Evolutionary conservation across 305 asterid species (phyloP).

Genomic region (Fraxinus platypoda): DNA sequence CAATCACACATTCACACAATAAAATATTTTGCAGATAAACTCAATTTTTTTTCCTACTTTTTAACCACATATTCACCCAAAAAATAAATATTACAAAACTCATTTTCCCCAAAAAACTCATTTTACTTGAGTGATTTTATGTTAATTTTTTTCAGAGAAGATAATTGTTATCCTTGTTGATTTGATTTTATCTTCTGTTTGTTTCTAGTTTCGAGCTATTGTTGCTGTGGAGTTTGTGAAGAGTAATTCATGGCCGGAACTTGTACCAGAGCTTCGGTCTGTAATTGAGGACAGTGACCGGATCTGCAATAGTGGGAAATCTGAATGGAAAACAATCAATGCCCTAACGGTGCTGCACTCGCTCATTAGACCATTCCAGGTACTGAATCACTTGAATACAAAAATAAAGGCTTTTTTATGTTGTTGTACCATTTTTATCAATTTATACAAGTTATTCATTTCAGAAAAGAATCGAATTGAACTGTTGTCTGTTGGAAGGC

Average conservation of each 20-base stretch:
- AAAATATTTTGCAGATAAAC: neutral
- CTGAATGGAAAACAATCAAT: conserved; percentile 41
- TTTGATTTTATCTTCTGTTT: neutral
- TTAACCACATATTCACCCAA: neutral
- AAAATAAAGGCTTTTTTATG: neutral
- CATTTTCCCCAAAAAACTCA: neutral
- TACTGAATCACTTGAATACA: conserved; percentile 1
- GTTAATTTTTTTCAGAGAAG: neutral
- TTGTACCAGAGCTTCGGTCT: conserved; percentile 35
- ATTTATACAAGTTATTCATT: neutral
- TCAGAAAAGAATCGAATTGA: neutral
- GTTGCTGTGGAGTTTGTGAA: conserved; percentile 40
- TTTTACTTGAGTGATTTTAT: neutral
- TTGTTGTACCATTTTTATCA: neutral
- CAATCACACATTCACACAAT: neutral
- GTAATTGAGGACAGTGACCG: conserved; percentile 33
- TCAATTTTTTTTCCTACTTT: neutral
- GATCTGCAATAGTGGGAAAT: conserved; percentile 23
- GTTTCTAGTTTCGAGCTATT: conserved; percentile 36
- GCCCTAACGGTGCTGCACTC: conserved; percentile 40
- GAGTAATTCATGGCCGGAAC: conserved; percentile 41
- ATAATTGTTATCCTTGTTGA: neutral
- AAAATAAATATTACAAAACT: neutral
- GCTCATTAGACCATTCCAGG: conserved; percentile 49
- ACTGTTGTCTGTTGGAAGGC: neutral